Percentiles rank a stretch among this genome's conserved stretches.
Conservation (phyloP, 768 basidiomycete genomes). For the Mycena albidolilacea region DNA sequence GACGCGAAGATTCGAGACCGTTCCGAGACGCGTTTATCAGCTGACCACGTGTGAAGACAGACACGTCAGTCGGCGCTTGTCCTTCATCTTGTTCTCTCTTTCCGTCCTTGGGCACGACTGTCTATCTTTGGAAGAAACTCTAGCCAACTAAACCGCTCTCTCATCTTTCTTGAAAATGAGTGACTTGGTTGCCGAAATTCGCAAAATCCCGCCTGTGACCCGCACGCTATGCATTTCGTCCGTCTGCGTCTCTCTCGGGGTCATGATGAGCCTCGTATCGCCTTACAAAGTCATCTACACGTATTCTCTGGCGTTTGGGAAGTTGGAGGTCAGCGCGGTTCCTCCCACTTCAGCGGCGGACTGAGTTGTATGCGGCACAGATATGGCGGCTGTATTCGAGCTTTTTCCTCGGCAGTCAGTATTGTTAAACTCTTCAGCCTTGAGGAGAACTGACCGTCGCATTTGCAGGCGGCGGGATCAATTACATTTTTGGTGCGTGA, state of each 20-base stretch:
- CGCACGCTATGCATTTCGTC: conserved; percentile 76
- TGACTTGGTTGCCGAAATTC: conserved; percentile 70
- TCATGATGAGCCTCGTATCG: conserved; percentile 67
- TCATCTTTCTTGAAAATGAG: conserved; percentile 52
- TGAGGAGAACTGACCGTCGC: neutral
- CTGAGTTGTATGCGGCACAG: conserved; percentile 51
- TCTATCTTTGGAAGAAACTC: too few species aligned
- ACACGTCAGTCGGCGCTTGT: too few species aligned
- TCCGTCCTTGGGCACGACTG: too few species aligned
- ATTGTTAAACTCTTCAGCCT: neutral
- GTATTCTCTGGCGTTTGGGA: conserved; percentile 56
- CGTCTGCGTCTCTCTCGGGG: conserved; percentile 71
- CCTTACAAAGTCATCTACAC: conserved; percentile 71
- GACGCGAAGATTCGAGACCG: too few species aligned
- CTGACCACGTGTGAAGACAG: too few species aligned
- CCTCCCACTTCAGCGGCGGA: neutral
- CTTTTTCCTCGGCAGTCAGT: conserved; percentile 79
- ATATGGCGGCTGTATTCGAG: conserved; percentile 82
- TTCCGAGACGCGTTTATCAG: too few species aligned
- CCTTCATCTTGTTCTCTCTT: too few species aligned
- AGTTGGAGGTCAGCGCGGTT: conserved; percentile 65
- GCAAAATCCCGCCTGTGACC: conserved; percentile 89
- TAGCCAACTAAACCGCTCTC: neutral
- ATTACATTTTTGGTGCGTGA: conserved; percentile 66
- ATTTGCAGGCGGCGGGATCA: conserved; percentile 60